These are phyloP conservation scores for Cephaloascus albidus DNA, from an alignment of 805 yeast species.

Conservation along the genomic window DNA sequence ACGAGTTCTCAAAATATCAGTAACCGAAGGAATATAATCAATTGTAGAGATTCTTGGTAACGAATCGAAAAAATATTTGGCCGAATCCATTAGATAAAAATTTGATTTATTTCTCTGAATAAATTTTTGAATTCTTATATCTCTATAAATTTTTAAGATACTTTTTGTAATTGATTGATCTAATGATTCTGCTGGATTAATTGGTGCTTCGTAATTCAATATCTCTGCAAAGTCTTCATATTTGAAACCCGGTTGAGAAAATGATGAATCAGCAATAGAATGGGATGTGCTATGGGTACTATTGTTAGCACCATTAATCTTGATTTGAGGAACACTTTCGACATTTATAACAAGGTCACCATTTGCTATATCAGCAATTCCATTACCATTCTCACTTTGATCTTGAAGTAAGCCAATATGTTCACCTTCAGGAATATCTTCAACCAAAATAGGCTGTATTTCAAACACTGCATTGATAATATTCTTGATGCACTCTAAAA, in stretches of 20 bases:
- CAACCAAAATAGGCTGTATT: constrained; percentile 31
- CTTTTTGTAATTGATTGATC: constrained; percentile 38
- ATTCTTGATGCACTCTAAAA: constrained; percentile 68
- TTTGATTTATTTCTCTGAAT: constrained; percentile 52
- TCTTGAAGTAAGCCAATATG: constrained; percentile 7
- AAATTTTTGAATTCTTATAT: constrained; percentile 49
- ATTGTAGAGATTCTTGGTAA: constrained; percentile 49
- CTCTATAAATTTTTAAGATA: constrained; percentile 43
- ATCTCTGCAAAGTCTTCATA: constrained; percentile 32
- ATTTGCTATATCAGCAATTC: neutral
- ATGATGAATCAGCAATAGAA: no score
- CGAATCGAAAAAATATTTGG: constrained; percentile 65
- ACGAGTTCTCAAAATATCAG: constrained; percentile 79
- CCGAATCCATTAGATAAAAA: constrained; percentile 81
- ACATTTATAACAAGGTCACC: constrained; percentile 1
- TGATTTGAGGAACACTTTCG: constrained; percentile 5
- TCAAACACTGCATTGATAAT: constrained; percentile 58
- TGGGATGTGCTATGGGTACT: neutral
- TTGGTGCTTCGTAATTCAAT: constrained; percentile 35
- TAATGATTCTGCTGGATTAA: constrained; percentile 44
- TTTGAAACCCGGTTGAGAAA: constrained; percentile 10
- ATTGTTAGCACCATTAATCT: neutral
- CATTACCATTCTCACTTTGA: neutral
- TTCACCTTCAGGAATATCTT: constrained; percentile 18
- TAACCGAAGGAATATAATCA: constrained; percentile 61